These are phyloP conservation scores for Canavalia ensiformis DNA, from an alignment of 306 rosid genomes.

Conservation along the genomic window DNA sequence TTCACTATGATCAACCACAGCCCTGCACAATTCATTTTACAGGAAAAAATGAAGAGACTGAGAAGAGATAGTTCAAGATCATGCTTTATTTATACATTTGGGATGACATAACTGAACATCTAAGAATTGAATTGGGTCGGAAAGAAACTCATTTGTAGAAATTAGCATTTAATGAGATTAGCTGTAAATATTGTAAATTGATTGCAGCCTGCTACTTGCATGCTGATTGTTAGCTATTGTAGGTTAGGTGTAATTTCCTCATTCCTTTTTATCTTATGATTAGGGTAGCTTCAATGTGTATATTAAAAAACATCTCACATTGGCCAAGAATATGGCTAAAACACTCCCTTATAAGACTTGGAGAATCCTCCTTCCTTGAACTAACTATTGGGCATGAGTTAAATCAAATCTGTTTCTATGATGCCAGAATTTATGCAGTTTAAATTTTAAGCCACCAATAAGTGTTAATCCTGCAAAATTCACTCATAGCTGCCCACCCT, in stretches of 20 bases:
- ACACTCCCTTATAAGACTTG: too few species aligned
- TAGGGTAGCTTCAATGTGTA: too few species aligned
- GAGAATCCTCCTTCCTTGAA: too few species aligned
- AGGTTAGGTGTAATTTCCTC: constrained; percentile 1
- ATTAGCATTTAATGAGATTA: not conserved
- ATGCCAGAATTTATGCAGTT: too few species aligned
- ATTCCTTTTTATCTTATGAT: not conserved
- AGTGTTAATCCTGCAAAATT: too few species aligned
- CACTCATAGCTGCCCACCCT: too few species aligned
- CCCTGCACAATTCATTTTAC: constrained; percentile 69
- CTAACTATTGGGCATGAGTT: too few species aligned
- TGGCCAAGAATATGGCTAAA: too few species aligned
- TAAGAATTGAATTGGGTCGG: constrained; percentile 32
- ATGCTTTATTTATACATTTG: constrained; percentile 40
- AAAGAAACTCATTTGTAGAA: not conserved
- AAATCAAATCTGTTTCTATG: too few species aligned
- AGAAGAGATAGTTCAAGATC: constrained; percentile 28
- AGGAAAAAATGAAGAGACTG: constrained; percentile 18
- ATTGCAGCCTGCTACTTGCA: not conserved
- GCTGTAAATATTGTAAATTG: not conserved
- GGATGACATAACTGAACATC: constrained; percentile 40
- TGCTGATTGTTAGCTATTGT: not conserved
- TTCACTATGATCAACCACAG: constrained; percentile 94
- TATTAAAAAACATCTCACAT: too few species aligned
- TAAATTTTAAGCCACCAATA: too few species aligned